These are phyloP conservation scores for Naganishia randhawae DNA, from an alignment of 768 basidiomycete genomes.

Conservation along the genomic window DNA sequence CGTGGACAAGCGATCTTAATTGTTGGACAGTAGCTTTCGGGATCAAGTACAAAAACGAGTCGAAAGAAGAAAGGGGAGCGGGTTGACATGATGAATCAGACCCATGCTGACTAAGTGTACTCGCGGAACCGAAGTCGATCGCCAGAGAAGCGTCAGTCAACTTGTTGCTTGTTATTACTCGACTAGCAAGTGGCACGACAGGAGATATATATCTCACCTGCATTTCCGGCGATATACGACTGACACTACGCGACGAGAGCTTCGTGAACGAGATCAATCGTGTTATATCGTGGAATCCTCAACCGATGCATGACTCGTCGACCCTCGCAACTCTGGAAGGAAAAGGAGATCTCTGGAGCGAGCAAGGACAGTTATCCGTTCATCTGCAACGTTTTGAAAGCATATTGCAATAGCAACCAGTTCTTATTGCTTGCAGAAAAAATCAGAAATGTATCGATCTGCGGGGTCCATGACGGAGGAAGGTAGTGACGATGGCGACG, in stretches of 20 bases:
- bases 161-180: neutral
- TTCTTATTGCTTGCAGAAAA: no score
- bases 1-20: neutral
- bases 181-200: neutral
- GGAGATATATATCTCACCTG: neutral
- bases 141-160: constrained; percentile 4
- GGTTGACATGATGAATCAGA: neutral
- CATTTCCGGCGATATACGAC: neutral
- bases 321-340: no score
- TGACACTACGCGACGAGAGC: neutral
- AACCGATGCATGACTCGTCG: no score
- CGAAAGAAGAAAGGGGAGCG: neutral
- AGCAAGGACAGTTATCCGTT: no score
- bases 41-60: neutral
- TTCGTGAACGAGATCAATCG: neutral
- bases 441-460: neutral
- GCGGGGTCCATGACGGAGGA: neutral
- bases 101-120: neutral
- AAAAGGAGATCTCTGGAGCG: no score
- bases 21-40: no score
- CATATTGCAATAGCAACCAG: no score
- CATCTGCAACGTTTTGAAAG: no score
- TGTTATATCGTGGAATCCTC: neutral
- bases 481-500: constrained; percentile 14
- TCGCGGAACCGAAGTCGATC: neutral